Base-by-base conservation (phyloP, 1,284 basidiomycete species). In the Boletellus deceptivus region DNA sequence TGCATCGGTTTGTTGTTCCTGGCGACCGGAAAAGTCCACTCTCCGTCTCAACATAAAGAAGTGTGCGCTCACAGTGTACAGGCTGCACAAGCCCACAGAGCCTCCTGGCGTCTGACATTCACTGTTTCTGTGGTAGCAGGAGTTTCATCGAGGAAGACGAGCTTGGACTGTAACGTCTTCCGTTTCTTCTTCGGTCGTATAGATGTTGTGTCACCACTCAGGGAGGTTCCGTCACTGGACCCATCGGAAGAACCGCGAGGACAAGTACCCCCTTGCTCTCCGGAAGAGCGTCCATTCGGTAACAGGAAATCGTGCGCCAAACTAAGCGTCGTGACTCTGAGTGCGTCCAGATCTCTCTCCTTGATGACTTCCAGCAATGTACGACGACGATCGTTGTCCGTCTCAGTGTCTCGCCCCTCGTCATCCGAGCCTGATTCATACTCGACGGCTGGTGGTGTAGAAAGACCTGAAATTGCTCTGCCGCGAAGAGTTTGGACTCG, bases 401-500 rank as follows among this genome's bases (percentile, higher is more conserved):
- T 64, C 50, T 61, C 57, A 11, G 18, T 13, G n/a, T 43, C 31
- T 17, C 18, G 38, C 11, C 35, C n/a, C 16, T 59, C 54, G 17
- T 51, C 57, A 22, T 61, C 65, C 8, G 47, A 53, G 34, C 50
- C 59, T 16, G 47, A 43, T 13, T 51, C 54, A 27, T 42, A 27
- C 24, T 18, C 47, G 4, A 10, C 14, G 6, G 20, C 38, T 18
- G 48, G 27, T 40, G 45, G 29, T 6, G n/a, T 22, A 14, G 34
- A 27, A 49, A n/a, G 17, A 17, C 8, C 33, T n/a, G 52, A 44
- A 16, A 55, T 47, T 14, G 37, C 34, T 29, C 44, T 24, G 24
- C 63, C 62, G 59, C 76, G 73, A 37, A 83, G 58, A 9, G 72
- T 46, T 43, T 70, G 68, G 10, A 87, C 48, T 34, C 89, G 75